These are phyloP conservation scores for Ascocoryne sarcoides DNA, from an alignment of 2,329 filamentous ascomycete genomes.

Conservation along the genomic window DNA sequence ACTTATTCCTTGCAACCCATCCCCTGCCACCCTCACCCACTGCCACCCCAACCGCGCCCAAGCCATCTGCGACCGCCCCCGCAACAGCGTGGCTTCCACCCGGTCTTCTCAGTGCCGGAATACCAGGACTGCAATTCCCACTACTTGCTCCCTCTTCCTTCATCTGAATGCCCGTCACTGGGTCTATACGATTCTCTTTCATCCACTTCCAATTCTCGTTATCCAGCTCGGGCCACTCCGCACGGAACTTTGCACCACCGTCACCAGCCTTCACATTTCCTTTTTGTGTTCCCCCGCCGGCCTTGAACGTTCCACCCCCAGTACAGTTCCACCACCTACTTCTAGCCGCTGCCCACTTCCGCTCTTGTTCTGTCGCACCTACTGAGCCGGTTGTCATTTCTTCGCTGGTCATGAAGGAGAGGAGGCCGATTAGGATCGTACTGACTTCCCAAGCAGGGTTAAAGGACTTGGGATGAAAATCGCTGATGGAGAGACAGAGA, in stretches of 20 bases:
- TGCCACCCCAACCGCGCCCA: too few relatives aligned
- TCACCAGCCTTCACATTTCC: conserved; percentile 87
- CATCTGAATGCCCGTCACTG: conserved; percentile 60
- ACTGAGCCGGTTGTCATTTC: conserved; percentile 97
- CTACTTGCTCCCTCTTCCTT: conserved; percentile 42
- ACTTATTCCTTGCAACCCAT: conserved; percentile 74
- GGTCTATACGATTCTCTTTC: conserved; percentile 70
- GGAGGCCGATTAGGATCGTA: conserved; percentile 86
- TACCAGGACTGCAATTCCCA: conserved; percentile 48
- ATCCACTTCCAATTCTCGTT: conserved; percentile 90
- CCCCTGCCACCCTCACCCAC: conserved; percentile 69
- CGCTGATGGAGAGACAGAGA: conserved; percentile 89
- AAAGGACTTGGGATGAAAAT: conserved; percentile 97
- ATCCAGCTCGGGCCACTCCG: conserved; percentile 86
- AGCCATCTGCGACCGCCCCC: conserved; percentile 67
- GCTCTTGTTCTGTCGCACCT: conserved; percentile 65
- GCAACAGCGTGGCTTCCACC: conserved; percentile 44
- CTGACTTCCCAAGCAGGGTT: conserved; percentile 98
- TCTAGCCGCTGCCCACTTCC: conserved; percentile 65
- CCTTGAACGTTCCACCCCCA: conserved; percentile 49
- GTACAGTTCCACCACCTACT: conserved; percentile 97
- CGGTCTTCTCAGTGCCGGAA: conserved; percentile 54
- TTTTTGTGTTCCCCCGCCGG: conserved; percentile 38
- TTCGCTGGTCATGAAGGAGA: conserved; percentile 97
- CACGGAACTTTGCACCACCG: conserved; percentile 79